Base-by-base conservation (phyloP, 805 yeast species). In the Lipomyces kockii region DNA sequence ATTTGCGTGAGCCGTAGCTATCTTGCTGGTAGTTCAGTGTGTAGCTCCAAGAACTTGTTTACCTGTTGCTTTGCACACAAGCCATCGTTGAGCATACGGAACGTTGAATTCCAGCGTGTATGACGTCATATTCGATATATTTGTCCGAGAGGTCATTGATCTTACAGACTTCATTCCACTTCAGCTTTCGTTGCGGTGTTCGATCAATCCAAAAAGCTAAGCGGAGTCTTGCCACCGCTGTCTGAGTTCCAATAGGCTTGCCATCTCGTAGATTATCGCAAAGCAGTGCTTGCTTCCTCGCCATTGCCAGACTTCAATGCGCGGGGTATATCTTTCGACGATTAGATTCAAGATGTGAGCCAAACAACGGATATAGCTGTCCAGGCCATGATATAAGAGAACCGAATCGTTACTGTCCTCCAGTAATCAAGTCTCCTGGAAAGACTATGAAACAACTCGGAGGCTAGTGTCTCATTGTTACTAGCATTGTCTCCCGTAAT, bases 1-100 rank as follows among this genome's bases (percentile, higher is more conserved):
- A 49, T 49, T 27, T 49, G 53, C 53, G 53, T 49, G 53, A 49
- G 52, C 53, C 53, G 53, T 49, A 49, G 53, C 53, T 27, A 49
- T 9, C n/a, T 5, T 20, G 25, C 53, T 49, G 27, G 53, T 49
- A 49, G 22, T 14, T 49, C 53, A 49, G 25, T 49, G 5, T 49
- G 53, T 49, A 49, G 53, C 25, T 49, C 53, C n/a, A n/a, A 11
- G 25, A 49, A 49, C 53, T 49, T 49, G 53, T 17, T 49, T 49
- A 49, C n/a, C 53, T 49, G 53, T 49, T 25, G 27, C 27, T 2
- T 25, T 25, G 27, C 27, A 25, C 27, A 25, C 27, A 25, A 25
- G 53, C 53, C 53, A 49, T 49, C 53, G 53, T 49, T 6, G 53
- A 49, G 25, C 53, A 49, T 2, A n/a, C 53, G 53, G 53, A 49